phyloP scores from a whole-genome alignment of 768 basidiomycete species.

The Hydnum rufescens region DNA sequence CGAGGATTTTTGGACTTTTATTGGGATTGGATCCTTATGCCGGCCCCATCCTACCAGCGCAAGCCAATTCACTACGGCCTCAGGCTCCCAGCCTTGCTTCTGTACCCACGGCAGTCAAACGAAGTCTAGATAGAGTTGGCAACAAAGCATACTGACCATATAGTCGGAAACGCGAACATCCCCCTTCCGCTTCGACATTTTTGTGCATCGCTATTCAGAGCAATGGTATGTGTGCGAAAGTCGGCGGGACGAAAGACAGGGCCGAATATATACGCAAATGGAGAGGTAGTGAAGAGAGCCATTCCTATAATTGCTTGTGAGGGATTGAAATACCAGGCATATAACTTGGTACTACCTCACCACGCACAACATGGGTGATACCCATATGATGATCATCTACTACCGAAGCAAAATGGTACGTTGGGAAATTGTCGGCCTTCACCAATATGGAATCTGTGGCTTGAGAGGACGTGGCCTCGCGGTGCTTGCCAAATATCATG shows the following conservation, averaged over 20 bases:
- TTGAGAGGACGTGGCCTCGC: constrained; percentile 56
- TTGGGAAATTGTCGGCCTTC: constrained; percentile 85
- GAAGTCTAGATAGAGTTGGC: background rate
- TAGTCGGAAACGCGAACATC: constrained; percentile 77
- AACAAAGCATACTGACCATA: constrained; percentile 31
- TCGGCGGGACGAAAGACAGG: constrained; percentile 47
- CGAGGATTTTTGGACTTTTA: constrained; percentile 25
- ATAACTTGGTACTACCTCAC: constrained; percentile 42
- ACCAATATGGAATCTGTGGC: constrained; percentile 82
- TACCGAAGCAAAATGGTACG: constrained; percentile 90
- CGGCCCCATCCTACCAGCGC: constrained; percentile 84
- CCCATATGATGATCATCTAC: constrained; percentile 95
- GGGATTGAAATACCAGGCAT: background rate
- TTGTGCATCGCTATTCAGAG: constrained; percentile 84
- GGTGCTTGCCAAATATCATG: constrained; percentile 54
- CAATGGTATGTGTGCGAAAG: constrained; percentile 82
- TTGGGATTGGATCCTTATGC: constrained; percentile 7
- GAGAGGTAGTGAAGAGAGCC: constrained; percentile 81
- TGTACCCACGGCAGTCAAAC: constrained; percentile 16
- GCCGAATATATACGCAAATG: constrained; percentile 79
- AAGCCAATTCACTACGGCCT: constrained; percentile 80
- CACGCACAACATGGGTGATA: constrained; percentile 85
- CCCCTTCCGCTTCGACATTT: constrained; percentile 88
- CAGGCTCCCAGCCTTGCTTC: constrained; percentile 79
- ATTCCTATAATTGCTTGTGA: constrained; percentile 42